phyloP scores from a whole-genome alignment of 2,329 filamentous ascomycete genomes.

The Lojkania enalia region DNA sequence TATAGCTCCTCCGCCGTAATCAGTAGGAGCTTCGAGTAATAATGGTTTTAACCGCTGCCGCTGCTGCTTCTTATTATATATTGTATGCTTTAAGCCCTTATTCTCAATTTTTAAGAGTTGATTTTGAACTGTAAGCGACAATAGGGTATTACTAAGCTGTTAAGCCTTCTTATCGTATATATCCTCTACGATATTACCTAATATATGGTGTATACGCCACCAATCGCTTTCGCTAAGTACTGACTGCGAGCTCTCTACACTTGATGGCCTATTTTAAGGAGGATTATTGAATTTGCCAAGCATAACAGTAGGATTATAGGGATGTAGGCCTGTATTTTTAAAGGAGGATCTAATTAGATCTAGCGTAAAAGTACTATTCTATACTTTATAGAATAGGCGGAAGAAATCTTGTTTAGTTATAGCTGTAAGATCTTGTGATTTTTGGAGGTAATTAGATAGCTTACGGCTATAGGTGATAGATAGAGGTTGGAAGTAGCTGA shows the following conservation, averaged over 20 bases:
- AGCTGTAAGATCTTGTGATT: not conserved
- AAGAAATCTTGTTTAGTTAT: not conserved
- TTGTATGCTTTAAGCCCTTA: not conserved
- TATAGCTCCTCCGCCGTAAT: not conserved
- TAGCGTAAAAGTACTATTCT: not conserved
- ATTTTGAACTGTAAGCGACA: not conserved
- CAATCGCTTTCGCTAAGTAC: not conserved
- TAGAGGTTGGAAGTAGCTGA: not conserved
- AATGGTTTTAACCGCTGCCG: not conserved
- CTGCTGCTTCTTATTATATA: too few species aligned
- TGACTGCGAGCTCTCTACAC: not conserved
- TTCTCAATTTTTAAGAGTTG: not conserved
- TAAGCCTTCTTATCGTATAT: not conserved
- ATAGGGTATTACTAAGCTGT: not conserved
- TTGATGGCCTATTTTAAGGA: not conserved
- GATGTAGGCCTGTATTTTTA: not conserved
- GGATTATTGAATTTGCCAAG: not conserved
- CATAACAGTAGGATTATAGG: not conserved
- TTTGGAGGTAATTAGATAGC: not conserved
- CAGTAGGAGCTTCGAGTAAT: not conserved
- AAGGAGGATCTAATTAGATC: not conserved
- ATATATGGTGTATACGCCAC: not conserved
- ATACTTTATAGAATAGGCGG: not conserved
- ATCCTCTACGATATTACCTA: not conserved
- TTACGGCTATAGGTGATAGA: not conserved